Base-by-base conservation (phyloP, 805 yeast genomes). In the Candida maltosa region DNA sequence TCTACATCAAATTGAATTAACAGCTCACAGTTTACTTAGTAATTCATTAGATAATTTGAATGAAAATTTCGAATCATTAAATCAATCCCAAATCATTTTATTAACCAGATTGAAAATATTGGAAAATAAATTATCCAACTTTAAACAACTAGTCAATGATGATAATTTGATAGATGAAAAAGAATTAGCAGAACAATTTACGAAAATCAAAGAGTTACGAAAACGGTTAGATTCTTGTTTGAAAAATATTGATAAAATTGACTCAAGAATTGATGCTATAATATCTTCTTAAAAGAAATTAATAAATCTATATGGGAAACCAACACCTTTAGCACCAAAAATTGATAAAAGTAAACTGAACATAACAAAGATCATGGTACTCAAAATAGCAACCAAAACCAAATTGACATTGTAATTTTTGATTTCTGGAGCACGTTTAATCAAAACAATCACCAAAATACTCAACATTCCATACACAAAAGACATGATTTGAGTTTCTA, bases 401-500 rank as follows among this genome's bases (percentile, higher is more conserved):
- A 79, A 52, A 44, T 74, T 78, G 7, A 71, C 66, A 32, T 67
- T 65, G 6, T 70, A 54, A 40, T 71, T 65, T 27, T 60, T 54
- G 31, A 67, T 51, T 15, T 58, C 54, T 5, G 88, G 84, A 1
- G 75, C 74, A 45, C 72, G 77, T 31, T 74, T 72, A 27, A 81
- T 56, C 46, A 91, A 66, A 1, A 75, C 60, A 29, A 88, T 70
- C 14, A 81, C 60, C 29, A 76, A 50, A 36, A 83, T 63, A 9
- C 88, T 75, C 47, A 88, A 64, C 6, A 75, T 46, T 2, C 87
- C 94, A 56, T 87, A 88, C 5, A 85, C 41, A 16, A 84, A 72
- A 2, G 87, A 79, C 26, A 93, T 61, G 34, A 88, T 73, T 64
- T 93, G 97, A 6, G 97, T 87, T 66, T 93, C 98, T 29, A 83